Evolutionary conservation across 192 early-diverging fungal genomes (phyloP), one percentile per base, ranked within the genome.

Genomic region (Pecoramyces ruminantium): DNA sequence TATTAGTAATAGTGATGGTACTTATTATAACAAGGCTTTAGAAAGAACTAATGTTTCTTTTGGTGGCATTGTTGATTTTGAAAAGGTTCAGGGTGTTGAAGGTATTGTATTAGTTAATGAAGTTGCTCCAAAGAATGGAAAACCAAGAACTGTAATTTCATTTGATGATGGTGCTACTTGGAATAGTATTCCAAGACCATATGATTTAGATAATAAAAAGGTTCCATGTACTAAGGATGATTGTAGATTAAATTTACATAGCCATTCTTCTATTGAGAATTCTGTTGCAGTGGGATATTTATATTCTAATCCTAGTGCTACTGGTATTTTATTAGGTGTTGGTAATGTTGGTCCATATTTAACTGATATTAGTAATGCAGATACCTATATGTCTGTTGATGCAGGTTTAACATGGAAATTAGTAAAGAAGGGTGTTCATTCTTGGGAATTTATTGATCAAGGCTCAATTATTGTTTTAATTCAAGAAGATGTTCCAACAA

Each of bases 101-200:
- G 96, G 96, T 30, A 89, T 96, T 84, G 87, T 94, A 28, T 80
- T 99, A 14, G 96, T 93, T n/a, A 99, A 99, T 83, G 89, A 91
- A 34, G 94, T 98, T 1, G 82, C 82, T 30, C 86, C 85, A 39
- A 81, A 84, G 1, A 30, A 78, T 2, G 84, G 84, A 21, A 81
- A 88, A 77, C 82, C 97, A 51, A 89, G 85, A 78, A 90, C 93
- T 0, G 84, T 93, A 79, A 94, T 97, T n/a, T 93, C 93, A 30
- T 97, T 92, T 88, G 94, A 97, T 83, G 95, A 97, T 81, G 97
- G 96, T 29, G 85, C 88, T 15, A 81, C 42, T 1, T 81, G 81
- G 81, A 58, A 77, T 38, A 80, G 18, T 25, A 67, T 67, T n/a
- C 51, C 51, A 67, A 67, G 51, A 67, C 51, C 51, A n/a, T 67